Evolutionary conservation across 805 yeast genomes (phyloP), one percentile per base, ranked within the genome.

Genomic region (Nakazawaea ishiwadae): DNA sequence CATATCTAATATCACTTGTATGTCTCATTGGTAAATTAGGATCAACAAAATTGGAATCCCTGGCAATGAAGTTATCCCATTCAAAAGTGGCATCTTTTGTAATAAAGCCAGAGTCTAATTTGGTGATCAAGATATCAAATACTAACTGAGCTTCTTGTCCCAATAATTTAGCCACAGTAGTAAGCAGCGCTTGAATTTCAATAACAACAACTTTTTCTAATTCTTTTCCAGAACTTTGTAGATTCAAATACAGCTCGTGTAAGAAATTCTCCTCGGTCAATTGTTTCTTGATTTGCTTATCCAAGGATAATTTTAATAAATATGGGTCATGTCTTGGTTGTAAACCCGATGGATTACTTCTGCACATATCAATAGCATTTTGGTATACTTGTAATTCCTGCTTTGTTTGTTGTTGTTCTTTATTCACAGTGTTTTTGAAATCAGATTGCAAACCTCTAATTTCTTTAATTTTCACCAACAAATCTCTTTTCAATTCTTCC

Each of bases 191-290:
- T 66, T 93, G 97, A 43, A 93, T 69, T 59, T 90, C 96, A 58
- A 79, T 70, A 27, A 84, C 87, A 17, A 93, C 93, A 46, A 88
- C 91, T 52, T 84, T 80, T 58, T 84, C 99, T 48, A 93, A 72
- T 56, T 89, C 93, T 44, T 81, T 80, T 37, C 96, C 96, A 1
- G 96, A 83, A 28, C 78, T 77, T 65, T 91, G 96, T 50, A 90
- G 71, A 61, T 91, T 90, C 50, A 80, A 70, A 58, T 76, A 91
- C 0, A 97, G 96, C 58, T 90, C 96, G 55, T 88, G 87, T 35
- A 91, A 68, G 54, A 81, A 84, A 60, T 83, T 84, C 59, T 91
- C 97, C 61, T 88, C 96, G 15, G 73, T 71, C 34, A 91, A 61
- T 58, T 88, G 96, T 50, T 73, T 75, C 52, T 75, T 81, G 53